phyloP scores from a whole-genome alignment of 1,139 yeast genomes.

The Kazachstania sp. region DNA sequence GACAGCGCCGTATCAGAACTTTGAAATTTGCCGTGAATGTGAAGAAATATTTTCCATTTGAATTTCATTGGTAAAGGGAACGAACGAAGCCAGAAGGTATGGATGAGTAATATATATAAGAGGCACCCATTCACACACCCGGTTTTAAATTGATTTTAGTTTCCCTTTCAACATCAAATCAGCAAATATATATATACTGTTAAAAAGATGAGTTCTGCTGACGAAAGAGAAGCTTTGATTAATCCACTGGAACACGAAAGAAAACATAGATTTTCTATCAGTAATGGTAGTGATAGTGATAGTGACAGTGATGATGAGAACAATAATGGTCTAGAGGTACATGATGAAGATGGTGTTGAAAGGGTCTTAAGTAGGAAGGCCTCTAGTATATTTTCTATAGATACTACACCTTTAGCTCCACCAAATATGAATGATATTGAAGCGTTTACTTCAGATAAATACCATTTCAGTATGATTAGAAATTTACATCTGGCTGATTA shows the following conservation, averaged over 20 bases:
- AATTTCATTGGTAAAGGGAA: too few species aligned
- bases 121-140: too few species aligned
- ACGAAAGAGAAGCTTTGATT: neutral
- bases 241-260: neutral
- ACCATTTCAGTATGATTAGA: constrained; percentile 70
- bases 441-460: constrained; percentile 67
- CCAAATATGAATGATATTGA: constrained; percentile 71
- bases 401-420: constrained; percentile 36
- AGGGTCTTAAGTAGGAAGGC: constrained; percentile 28
- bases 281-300: constrained; percentile 1
- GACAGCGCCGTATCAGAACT: too few species aligned
- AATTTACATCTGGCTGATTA: constrained; percentile 91
- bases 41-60: too few species aligned
- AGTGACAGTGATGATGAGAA: neutral
- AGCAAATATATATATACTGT: too few species aligned
- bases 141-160: too few species aligned
- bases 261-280: neutral
- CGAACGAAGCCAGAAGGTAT: too few species aligned
- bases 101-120: too few species aligned
- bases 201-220: neutral
- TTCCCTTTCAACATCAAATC: too few species aligned
- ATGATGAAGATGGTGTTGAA: constrained; percentile 3
- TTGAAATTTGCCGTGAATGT: too few species aligned
- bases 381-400: constrained; percentile 35
- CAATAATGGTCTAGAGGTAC: neutral